Evolutionary conservation across 129 eudicot species (phyloP).

Genomic region (Centrapalus pauciflorus): DNA sequence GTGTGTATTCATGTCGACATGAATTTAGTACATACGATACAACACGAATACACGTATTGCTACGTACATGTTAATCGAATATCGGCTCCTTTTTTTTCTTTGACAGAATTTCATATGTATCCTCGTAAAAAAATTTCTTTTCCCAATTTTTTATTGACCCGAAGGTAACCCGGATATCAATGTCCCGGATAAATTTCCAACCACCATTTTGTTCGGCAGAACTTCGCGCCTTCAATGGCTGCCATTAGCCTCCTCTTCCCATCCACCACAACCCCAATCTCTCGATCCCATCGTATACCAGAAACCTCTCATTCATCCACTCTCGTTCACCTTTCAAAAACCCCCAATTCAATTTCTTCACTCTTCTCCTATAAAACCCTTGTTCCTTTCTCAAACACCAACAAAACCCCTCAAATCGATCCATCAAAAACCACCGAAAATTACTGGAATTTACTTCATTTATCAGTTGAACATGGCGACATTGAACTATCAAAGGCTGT

Average conservation of each 20-base stretch:
- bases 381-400: conserved; percentile 19
- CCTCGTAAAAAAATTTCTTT: too few relatives aligned
- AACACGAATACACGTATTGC: too few relatives aligned
- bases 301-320: conserved; percentile 14
- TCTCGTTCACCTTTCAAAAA: conserved; percentile 16
- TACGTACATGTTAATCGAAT: too few relatives aligned
- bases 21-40: too few relatives aligned
- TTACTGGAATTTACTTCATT: conserved; percentile 36
- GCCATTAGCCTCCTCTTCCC: conserved; percentile 39
- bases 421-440: conserved; percentile 16
- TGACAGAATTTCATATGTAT: too few relatives aligned
- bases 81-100: too few relatives aligned
- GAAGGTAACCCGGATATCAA: too few relatives aligned
- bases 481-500: conserved; percentile 43
- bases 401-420: conserved; percentile 24
- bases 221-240: too few relatives aligned
- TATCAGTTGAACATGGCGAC: conserved; percentile 41
- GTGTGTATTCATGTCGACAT: too few relatives aligned
- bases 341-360: conserved; percentile 18
- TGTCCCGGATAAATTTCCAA: too few relatives aligned
- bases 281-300: conserved; percentile 9
- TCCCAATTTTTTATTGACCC: too few relatives aligned
- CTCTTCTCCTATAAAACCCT: conserved; percentile 7
- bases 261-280: conserved; percentile 20
- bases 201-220: too few relatives aligned